Percentiles rank a stretch among this genome's conserved stretches.
Evolutionary conservation across 345 rosid species (phyloP).

Genomic region (Psidium friedrichsthalianum): DNA sequence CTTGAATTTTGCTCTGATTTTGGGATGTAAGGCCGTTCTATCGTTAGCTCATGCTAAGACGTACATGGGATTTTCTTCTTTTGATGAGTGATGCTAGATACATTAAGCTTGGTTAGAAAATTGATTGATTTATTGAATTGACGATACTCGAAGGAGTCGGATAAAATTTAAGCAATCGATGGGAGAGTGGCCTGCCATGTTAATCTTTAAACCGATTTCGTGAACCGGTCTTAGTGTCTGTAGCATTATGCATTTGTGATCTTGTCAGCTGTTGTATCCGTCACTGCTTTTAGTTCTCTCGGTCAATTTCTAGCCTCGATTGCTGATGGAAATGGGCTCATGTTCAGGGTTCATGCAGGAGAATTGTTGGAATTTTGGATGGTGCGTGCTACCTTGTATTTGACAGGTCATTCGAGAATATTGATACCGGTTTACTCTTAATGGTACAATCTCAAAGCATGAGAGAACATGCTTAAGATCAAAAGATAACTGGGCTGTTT

Average conservation of each 20-base stretch:
- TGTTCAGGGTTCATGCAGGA: neutral
- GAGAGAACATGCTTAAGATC: neutral
- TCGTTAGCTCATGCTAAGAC: neutral
- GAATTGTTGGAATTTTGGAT: neutral
- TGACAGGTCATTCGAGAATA: neutral
- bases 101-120: neutral
- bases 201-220: neutral
- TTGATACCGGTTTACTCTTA: neutral
- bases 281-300: neutral
- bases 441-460: neutral
- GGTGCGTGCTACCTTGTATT: neutral
- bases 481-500: neutral
- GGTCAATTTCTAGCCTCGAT: neutral
- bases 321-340: neutral
- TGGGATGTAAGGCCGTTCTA: neutral
- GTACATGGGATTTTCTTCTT: neutral
- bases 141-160: neutral
- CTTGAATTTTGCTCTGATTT: neutral
- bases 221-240: neutral
- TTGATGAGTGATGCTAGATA: neutral
- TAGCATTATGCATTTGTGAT: neutral
- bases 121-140: neutral
- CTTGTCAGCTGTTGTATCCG: neutral
- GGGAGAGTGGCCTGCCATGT: neutral
- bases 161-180: neutral